phyloP scores from a whole-genome alignment of 225 moss, liverwort and hornwort genomes.

The Marchantia polymorpha region DNA sequence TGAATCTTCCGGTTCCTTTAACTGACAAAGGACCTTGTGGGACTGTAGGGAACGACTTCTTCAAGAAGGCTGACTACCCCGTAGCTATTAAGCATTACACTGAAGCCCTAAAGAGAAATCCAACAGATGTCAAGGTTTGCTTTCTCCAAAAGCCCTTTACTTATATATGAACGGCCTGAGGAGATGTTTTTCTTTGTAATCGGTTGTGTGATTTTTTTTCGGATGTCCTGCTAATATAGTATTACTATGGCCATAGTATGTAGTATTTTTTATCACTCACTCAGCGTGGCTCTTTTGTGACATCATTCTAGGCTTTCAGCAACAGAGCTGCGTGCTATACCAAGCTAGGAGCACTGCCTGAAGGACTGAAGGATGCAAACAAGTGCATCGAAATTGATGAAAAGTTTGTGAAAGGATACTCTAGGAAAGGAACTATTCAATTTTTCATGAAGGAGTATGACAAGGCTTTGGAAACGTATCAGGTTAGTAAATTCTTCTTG shows the following conservation, averaged over 20 bases:
- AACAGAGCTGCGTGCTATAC: conserved; percentile 99
- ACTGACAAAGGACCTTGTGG: not conserved
- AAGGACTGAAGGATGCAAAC: conserved; percentile 95
- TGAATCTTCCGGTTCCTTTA: not conserved
- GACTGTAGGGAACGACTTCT: conserved; percentile 74
- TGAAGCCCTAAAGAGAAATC: conserved; percentile 90
- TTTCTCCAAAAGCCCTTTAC: not conserved
- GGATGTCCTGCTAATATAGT: not conserved
- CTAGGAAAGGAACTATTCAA: conserved; percentile 91
- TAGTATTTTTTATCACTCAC: not conserved
- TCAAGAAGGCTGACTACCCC: conserved; percentile 87
- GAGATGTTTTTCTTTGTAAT: not conserved
- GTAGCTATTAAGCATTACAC: conserved; percentile 83
- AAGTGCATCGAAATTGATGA: conserved; percentile 89
- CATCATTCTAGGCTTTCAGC: conserved; percentile 61
- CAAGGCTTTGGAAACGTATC: conserved; percentile 87
- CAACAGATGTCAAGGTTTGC: conserved; percentile 71
- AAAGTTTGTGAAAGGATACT: conserved; percentile 84
- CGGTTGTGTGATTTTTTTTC: not conserved
- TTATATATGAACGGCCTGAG: not conserved
- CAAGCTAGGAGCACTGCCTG: conserved; percentile 90
- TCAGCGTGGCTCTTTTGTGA: not conserved
- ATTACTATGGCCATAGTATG: no score
- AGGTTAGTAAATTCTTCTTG: conserved; percentile 41
- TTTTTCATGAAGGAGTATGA: conserved; percentile 99